phyloP scores from a whole-genome alignment of 192 early-diverging fungal species.

The Anaeromyces robustus region DNA sequence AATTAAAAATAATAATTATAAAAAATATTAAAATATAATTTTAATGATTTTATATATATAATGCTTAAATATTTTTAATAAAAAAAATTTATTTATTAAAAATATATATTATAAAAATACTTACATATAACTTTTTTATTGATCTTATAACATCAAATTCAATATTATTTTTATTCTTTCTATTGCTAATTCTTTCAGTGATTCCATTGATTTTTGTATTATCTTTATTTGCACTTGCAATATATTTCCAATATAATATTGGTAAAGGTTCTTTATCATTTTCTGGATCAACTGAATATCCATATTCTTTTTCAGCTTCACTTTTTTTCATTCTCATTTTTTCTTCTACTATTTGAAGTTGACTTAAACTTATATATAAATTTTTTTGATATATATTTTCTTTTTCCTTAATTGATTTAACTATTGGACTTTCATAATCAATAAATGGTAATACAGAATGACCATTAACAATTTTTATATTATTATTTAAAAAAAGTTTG shows the following conservation, averaged over 20 bases:
- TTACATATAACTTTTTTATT: background rate
- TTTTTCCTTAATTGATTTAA: background rate
- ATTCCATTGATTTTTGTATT: background rate
- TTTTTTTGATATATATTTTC: background rate
- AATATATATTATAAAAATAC: background rate
- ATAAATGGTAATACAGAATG: background rate
- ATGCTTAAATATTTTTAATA: no score
- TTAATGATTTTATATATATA: no score
- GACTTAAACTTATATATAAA: background rate
- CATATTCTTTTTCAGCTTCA: background rate
- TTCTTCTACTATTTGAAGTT: background rate
- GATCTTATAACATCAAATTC: background rate
- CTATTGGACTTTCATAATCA: background rate
- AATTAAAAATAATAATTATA: no score
- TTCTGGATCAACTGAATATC: background rate
- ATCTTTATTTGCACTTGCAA: background rate
- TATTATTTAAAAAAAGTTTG: background rate
- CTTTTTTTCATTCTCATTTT: background rate
- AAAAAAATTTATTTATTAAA: no score
- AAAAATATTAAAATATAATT: no score
- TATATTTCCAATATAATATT: background rate
- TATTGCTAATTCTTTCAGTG: background rate
- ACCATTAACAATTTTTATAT: background rate
- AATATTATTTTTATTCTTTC: background rate
- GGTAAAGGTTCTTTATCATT: background rate